phyloP scores from a whole-genome alignment of 2,329 filamentous ascomycete genomes.

The Penicillium olsonii region DNA sequence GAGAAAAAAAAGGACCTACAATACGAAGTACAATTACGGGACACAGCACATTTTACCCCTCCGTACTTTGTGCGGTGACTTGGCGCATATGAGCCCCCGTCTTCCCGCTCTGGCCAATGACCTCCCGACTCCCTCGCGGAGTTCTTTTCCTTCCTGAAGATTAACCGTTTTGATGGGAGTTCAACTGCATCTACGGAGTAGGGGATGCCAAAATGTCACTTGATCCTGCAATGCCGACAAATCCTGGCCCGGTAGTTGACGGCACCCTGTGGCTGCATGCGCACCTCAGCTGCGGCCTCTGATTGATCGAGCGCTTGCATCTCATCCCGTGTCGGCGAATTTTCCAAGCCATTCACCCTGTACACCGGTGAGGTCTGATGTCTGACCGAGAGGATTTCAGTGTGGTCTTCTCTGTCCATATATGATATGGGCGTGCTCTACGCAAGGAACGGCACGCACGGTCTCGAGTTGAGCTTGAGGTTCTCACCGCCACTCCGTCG shows the following conservation, averaged over 20 bases:
- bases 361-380: neutral
- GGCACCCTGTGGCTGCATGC: neutral
- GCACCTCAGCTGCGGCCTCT: neutral
- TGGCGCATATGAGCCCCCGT: neutral
- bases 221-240: neutral
- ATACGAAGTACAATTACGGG: neutral
- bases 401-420: neutral
- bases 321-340: neutral
- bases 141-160: neutral
- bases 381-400: neutral
- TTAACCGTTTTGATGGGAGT: neutral
- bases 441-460: neutral
- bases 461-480: neutral
- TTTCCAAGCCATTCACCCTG: neutral
- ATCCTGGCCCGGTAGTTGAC: neutral
- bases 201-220: neutral
- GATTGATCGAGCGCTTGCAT: slow-evolving; percentile 2
- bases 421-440: too few species aligned
- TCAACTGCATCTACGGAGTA: neutral
- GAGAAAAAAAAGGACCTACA: neutral
- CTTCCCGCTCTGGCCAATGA: neutral
- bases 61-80: neutral
- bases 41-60: neutral
- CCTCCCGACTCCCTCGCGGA: neutral
- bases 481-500: neutral